These are phyloP conservation scores for Eimeria brunetti DNA, from an alignment of 169 alveolate genomes.

Conservation along the genomic window DNA sequence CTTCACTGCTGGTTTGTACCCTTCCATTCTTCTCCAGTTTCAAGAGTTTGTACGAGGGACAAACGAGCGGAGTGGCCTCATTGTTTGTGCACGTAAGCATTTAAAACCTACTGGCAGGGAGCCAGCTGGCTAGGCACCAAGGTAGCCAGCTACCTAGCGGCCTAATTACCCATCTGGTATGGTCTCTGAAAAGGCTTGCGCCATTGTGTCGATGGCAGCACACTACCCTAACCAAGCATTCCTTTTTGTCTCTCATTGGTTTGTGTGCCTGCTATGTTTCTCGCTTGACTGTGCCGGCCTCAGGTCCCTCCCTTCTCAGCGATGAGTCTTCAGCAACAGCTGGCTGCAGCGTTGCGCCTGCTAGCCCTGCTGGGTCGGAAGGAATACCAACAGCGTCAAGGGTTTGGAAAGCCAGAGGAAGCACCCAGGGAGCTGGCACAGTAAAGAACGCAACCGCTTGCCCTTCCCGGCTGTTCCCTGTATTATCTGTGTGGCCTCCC, in stretches of 20 bases:
- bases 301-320: slow-evolving; percentile 53
- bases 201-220: not conserved
- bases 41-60: slow-evolving; percentile 33
- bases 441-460: not conserved
- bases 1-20: not conserved
- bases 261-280: not conserved
- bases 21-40: not conserved
- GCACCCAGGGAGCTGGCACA: not conserved
- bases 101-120: not conserved
- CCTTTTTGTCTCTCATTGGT: not conserved
- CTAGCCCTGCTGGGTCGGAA: slow-evolving; percentile 13
- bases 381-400: not conserved
- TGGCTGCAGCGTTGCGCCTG: slow-evolving; percentile 31
- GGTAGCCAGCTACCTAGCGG: not conserved
- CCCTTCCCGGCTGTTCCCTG: not conserved
- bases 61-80: slow-evolving; percentile 19
- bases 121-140: not conserved
- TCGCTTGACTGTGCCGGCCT: not conserved
- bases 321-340: slow-evolving; percentile 6
- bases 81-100: slow-evolving; percentile 40
- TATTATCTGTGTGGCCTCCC: not conserved
- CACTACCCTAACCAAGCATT: not conserved
- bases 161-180: not conserved
- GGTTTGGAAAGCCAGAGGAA: not conserved
- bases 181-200: not conserved